phyloP scores from a whole-genome alignment of 1,139 yeast species.

The Yamadazyma dendronema region DNA sequence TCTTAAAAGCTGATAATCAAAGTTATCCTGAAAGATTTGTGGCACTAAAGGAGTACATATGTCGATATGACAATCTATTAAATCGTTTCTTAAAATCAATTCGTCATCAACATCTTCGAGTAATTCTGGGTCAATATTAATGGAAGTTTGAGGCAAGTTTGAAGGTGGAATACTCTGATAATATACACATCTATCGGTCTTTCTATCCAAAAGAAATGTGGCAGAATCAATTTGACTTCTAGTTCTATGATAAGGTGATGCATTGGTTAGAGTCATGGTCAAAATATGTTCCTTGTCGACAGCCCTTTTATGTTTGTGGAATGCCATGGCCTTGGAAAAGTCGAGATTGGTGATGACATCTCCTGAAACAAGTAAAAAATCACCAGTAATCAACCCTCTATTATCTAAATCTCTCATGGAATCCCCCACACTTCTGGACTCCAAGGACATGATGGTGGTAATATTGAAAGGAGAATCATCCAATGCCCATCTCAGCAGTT shows the following conservation, averaged over 20 bases:
- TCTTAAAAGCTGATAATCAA: constrained; percentile 86
- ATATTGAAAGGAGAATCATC: constrained; percentile 76
- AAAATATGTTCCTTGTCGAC: constrained; percentile 86
- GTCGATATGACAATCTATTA: constrained; percentile 94
- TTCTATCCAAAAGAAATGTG: constrained; percentile 73
- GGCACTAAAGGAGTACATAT: constrained; percentile 95
- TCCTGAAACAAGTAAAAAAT: constrained; percentile 86
- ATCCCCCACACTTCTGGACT: constrained; percentile 91
- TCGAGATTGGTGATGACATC: constrained; percentile 93
- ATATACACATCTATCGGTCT: constrained; percentile 72
- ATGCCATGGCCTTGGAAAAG: constrained; percentile 66
- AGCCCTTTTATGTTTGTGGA: constrained; percentile 68
- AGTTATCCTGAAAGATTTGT: constrained; percentile 91
- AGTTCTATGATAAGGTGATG: constrained; percentile 83
- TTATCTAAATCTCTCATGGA: constrained; percentile 95
- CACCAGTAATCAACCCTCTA: constrained; percentile 84
- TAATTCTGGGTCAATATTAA: constrained; percentile 80
- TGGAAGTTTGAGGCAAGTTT: constrained; percentile 51
- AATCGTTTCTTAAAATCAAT: constrained; percentile 79
- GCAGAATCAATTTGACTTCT: constrained; percentile 80
- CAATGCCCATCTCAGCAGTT: constrained; percentile 73
- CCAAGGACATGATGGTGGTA: constrained; percentile 78
- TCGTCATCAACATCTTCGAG: constrained; percentile 73
- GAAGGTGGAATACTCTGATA: constrained; percentile 73
- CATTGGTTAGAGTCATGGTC: constrained; percentile 89